Evolutionary conservation across 2,329 filamentous ascomycete genomes (phyloP).

Genomic region (Exophiala alcalophila): DNA sequence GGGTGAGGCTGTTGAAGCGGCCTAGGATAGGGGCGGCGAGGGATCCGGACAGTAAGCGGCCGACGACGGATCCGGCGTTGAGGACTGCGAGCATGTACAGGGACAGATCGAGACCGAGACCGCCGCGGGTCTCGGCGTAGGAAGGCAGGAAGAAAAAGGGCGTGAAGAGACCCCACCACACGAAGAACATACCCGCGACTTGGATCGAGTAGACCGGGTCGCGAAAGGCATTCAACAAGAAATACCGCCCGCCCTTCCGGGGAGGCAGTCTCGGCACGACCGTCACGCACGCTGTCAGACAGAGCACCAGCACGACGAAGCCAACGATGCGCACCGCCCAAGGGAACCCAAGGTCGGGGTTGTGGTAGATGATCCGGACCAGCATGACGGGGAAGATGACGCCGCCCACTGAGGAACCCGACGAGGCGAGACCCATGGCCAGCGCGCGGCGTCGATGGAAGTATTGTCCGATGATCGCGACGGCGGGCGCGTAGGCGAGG

Average conservation of each 20-base stretch:
- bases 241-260: constrained; percentile 3
- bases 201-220: constrained; percentile 31
- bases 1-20: constrained; percentile 33
- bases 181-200: constrained; percentile 61
- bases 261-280: constrained; percentile 4
- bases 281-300: constrained; percentile 2
- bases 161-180: constrained; percentile 73
- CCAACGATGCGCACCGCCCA: constrained; percentile 20
- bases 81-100: constrained; percentile 34
- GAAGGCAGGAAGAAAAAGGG: constrained; percentile 78
- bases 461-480: constrained; percentile 56
- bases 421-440: constrained; percentile 74
- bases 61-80: constrained; percentile 36
- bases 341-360: constrained; percentile 30
- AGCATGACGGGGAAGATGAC: constrained; percentile 55
- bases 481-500: constrained; percentile 42
- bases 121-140: constrained; percentile 61
- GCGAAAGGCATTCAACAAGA: constrained; percentile 23
- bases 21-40: constrained; percentile 36
- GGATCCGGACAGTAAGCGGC: constrained; percentile 36
- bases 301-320: constrained; percentile 13
- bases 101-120: constrained; percentile 20
- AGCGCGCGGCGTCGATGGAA: constrained; percentile 72
- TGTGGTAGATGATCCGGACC: constrained; percentile 37
- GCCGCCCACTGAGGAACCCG: constrained; percentile 35